A percentile compares a stretch with the other conserved stretches of the same genome.
These are phyloP conservation scores for Rhododendron ferrugineum DNA, from an alignment of 148 eudicot genomes.

Conservation along the genomic window DNA sequence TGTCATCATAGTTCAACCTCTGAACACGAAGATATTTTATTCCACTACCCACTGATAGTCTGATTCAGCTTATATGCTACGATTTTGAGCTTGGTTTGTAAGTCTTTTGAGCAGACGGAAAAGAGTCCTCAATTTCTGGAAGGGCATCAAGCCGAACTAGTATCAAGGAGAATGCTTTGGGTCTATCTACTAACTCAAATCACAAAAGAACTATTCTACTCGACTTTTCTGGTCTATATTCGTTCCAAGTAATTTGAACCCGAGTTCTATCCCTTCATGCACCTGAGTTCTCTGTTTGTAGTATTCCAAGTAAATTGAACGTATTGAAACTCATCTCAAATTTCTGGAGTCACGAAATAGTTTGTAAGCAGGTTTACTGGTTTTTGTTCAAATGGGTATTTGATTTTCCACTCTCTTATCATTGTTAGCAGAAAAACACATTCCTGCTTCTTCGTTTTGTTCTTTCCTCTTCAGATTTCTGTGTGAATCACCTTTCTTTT, in stretches of 20 bases:
- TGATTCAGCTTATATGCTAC: not conserved
- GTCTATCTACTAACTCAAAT: not conserved
- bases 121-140: not conserved
- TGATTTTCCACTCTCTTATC: not conserved
- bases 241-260: not conserved
- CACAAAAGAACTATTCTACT: not conserved
- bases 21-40: slow-evolving; percentile 3
- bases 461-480: not conserved
- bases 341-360: not conserved
- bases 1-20: slow-evolving; percentile 17
- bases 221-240: not conserved
- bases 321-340: not conserved
- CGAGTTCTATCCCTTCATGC: not conserved
- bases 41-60: not conserved
- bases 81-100: not conserved
- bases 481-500: not conserved
- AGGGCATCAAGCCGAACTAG: not conserved
- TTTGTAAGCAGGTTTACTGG: not conserved
- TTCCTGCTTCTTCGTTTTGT: not conserved
- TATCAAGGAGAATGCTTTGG: not conserved
- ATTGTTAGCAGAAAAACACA: not conserved
- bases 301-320: not conserved
- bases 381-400: not conserved
- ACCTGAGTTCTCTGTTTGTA: not conserved
- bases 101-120: not conserved